These are phyloP conservation scores for Boletus edulis DNA, from an alignment of 768 basidiomycete genomes.

Conservation along the genomic window DNA sequence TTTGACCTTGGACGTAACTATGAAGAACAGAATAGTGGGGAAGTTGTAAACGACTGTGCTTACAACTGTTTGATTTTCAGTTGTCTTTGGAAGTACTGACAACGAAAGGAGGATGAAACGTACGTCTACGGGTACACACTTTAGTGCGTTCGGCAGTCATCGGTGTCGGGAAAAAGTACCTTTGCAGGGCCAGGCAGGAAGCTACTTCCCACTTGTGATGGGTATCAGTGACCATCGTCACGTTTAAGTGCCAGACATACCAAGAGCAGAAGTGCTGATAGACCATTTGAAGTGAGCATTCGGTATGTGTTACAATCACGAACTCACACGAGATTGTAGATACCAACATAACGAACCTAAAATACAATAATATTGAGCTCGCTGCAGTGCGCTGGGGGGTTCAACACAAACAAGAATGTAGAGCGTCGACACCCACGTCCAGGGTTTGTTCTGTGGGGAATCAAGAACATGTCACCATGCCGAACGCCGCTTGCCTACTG, in stretches of 20 bases:
- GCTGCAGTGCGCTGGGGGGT: background rate
- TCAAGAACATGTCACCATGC: background rate
- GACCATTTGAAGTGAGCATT: no score
- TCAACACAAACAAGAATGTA: slow-evolving; percentile 1
- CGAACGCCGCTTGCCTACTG: background rate
- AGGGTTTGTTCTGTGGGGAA: background rate
- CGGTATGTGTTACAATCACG: no score
- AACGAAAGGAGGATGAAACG: background rate
- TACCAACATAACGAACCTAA: slow-evolving; percentile 6
- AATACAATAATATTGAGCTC: no score
- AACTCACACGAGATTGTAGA: background rate
- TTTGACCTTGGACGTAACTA: no score
- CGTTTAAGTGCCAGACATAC: no score
- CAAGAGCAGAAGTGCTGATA: no score
- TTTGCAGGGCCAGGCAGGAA: background rate
- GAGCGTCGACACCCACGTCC: slow-evolving; percentile 1
- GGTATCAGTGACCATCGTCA: no score
- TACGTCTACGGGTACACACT: background rate
- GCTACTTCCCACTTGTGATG: background rate
- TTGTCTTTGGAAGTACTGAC: background rate
- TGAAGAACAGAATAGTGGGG: no score
- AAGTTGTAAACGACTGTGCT: background rate
- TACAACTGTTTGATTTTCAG: background rate
- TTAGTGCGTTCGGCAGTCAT: background rate
- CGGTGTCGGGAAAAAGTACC: background rate